Evolutionary conservation across 805 yeast species (phyloP).

Genomic region (Zygosaccharomyces pseudorouxii): DNA sequence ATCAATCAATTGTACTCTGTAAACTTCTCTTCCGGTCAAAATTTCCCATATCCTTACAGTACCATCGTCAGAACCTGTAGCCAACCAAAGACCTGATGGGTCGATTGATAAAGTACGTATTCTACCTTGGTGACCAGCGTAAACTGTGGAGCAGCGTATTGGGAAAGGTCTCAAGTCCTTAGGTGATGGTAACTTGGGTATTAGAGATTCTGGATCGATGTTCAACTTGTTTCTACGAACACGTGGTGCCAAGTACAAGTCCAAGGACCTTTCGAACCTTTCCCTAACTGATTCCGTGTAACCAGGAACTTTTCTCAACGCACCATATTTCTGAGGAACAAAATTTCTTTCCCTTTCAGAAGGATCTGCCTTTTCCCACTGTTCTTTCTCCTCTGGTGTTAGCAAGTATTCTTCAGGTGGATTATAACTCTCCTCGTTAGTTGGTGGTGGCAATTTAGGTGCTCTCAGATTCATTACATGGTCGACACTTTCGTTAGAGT

Average conservation of each 20-base stretch:
- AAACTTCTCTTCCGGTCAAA: constrained; percentile 89
- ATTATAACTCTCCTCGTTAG: constrained; percentile 92
- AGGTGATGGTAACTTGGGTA: constrained; percentile 96
- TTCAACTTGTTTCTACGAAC: constrained; percentile 85
- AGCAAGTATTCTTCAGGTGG: constrained; percentile 95
- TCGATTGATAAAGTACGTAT: constrained; percentile 80
- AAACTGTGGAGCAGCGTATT: constrained; percentile 76
- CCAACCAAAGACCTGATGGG: constrained; percentile 89
- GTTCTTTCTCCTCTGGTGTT: constrained; percentile 67
- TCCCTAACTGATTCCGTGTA: constrained; percentile 82
- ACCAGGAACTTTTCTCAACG: constrained; percentile 92
- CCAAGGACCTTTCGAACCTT: constrained; percentile 89
- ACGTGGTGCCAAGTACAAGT: constrained; percentile 92
- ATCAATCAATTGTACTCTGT: constrained; percentile 50
- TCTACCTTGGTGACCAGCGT: constrained; percentile 76
- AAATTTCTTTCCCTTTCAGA: constrained; percentile 74
- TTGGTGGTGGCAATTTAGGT: constrained; percentile 93
- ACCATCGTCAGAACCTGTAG: constrained; percentile 98
- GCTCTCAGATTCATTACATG: constrained; percentile 92
- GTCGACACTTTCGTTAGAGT: constrained; percentile 53
- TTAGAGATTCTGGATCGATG: constrained; percentile 91
- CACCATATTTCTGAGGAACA: constrained; percentile 72
- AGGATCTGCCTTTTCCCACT: constrained; percentile 68
- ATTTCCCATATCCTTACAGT: constrained; percentile 96
- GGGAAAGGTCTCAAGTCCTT: constrained; percentile 97